These are phyloP conservation scores for Vaccinium corymbosum DNA, from an alignment of 148 eudicot genomes.

Conservation along the genomic window DNA sequence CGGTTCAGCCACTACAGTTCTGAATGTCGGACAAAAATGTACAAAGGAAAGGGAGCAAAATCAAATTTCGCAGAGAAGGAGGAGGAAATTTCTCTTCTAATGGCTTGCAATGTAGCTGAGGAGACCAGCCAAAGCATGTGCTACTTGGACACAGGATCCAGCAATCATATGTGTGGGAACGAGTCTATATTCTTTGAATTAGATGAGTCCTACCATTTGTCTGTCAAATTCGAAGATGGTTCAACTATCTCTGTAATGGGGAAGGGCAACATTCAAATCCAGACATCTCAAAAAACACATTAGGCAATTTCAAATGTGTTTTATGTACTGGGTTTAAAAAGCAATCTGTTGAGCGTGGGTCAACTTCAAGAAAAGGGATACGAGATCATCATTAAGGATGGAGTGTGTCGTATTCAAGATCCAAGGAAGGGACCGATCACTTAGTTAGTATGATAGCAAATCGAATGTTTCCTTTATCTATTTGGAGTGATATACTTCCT, in stretches of 20 bases:
- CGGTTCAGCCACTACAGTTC: not conserved
- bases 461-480: not conserved
- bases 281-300: not conserved
- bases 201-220: not conserved
- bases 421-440: not conserved
- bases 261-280: not conserved
- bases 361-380: not conserved
- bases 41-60: not conserved
- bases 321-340: not conserved
- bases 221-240: not conserved
- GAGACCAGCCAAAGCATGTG: not conserved
- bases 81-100: not conserved
- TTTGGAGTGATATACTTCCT: not conserved
- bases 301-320: not conserved
- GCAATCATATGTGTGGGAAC: not conserved
- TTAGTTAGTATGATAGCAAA: constrained; percentile 1
- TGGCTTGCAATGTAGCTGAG: not conserved
- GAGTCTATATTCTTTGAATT: not conserved
- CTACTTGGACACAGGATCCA: not conserved
- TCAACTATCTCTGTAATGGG: not conserved
- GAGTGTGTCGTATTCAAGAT: not conserved
- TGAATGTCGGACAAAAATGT: not conserved
- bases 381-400: not conserved
- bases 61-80: not conserved
- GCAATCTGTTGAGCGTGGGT: not conserved